Conservation (phyloP, 2,329 filamentous ascomycete genomes). For the Leptographium wingfieldii region DNA sequence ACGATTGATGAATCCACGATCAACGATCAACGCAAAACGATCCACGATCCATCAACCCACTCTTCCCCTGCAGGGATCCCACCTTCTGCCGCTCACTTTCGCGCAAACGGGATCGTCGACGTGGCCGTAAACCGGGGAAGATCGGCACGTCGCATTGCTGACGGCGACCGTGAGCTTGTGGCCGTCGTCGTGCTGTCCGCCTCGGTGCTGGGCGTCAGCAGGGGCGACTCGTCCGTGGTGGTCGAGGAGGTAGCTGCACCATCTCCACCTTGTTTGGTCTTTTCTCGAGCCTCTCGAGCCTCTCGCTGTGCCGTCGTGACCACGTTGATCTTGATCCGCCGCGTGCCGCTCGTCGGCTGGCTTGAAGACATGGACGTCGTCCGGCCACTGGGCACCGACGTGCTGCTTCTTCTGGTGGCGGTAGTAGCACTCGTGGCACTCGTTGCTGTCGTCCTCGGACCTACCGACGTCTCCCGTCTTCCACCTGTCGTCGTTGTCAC, state of each 20-base stretch:
- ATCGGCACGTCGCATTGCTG: conserved; percentile 24
- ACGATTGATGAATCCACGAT: too few relatives aligned
- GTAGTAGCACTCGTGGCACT: too few relatives aligned
- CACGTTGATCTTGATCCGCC: conserved; percentile 50
- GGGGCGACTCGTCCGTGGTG: conserved; percentile 10
- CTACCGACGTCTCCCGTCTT: neutral
- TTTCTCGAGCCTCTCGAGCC: conserved; percentile 33
- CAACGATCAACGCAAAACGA: too few relatives aligned
- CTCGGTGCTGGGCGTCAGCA: conserved; percentile 4
- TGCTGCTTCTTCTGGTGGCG: too few relatives aligned
- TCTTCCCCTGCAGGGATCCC: too few relatives aligned
- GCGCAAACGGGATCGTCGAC: conserved; percentile 35
- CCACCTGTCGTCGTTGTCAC: neutral
- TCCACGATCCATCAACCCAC: too few relatives aligned
- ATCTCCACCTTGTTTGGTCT: conserved; percentile 3
- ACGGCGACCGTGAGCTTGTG: conserved; percentile 2
- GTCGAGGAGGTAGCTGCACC: neutral
- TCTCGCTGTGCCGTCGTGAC: conserved; percentile 41
- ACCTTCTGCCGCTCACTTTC: too few relatives aligned
- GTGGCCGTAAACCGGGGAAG: conserved; percentile 27
- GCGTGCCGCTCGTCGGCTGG: conserved; percentile 44
- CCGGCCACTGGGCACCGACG: neutral
- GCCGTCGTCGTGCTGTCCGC: neutral
- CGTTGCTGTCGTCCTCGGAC: neutral
- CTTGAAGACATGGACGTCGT: conserved; percentile 14